Evolutionary conservation across 2,329 filamentous ascomycete species (phyloP), one percentile per base, ranked within the genome.

Genomic region (Ceratocystis harringtonii): DNA sequence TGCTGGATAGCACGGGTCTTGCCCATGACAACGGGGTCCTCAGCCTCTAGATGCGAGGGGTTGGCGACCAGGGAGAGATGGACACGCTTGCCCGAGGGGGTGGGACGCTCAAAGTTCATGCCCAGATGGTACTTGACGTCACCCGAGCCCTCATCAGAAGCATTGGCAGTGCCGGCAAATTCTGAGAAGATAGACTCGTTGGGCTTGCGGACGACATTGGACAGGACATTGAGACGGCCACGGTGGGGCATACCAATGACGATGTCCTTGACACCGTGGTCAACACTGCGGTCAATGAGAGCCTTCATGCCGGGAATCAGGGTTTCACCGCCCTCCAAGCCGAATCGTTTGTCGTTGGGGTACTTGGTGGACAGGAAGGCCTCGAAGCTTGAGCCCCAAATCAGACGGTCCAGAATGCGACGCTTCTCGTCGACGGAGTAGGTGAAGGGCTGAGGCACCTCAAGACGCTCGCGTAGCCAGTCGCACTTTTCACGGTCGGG

Each of bases 141-240:
- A 72, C 94, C 94, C 67, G 94, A 97, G 68, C 94, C 94, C 78
- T 99, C 92, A 71, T 97, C 94, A 71, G 89, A 88, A 65, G 90
- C 89, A 73, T 90, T 90, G 25, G 88, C 80, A 60, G 88, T 90
- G 71, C 94, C 94, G 69, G 90, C 89, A 73, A 99, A 99, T 77
- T 99, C 94, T 75, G 89, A 95, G 81, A 99, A 99, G 77, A 99
- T 99, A 70, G 94, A 97, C 80, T 97, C 94, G 77, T 99, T 99
- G 72, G 94, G 92, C 80, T 99, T 99, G 74, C 94, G 88, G 71
- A 99, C 94, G 73, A 99, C 94, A 78, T 99, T 99, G 80, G 89
- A 95, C 69, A 99, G 85, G 64, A 99, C 91, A 74, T 99, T 99
- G 69, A 99, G 85, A 81, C 94, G 90, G 73, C 94, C 94, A 84